Evolutionary conservation across 2,329 filamentous ascomycete genomes (phyloP).

Genomic region (Pseudogymnoascus sp.): DNA sequence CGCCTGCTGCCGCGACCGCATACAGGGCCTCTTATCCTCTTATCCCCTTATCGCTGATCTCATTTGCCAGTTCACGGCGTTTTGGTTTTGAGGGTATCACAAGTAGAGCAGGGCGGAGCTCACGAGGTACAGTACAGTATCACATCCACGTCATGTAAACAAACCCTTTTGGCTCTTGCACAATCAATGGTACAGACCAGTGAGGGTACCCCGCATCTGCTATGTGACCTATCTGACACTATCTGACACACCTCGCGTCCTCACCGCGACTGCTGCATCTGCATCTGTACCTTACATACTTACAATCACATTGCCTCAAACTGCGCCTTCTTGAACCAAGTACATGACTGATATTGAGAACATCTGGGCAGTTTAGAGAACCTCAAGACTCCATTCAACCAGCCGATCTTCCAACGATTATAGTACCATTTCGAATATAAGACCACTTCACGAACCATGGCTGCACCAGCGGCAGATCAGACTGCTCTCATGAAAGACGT

Average conservation of each 20-base stretch:
- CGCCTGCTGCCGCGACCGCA: background rate
- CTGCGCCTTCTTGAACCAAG: background rate
- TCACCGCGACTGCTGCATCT: background rate
- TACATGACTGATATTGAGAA: background rate
- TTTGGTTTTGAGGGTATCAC: background rate
- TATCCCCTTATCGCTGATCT: background rate
- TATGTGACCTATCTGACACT: background rate
- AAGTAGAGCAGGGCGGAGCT: background rate
- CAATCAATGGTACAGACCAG: background rate
- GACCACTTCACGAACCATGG: conserved; percentile 16
- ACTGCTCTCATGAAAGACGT: conserved; percentile 45
- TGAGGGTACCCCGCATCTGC: background rate
- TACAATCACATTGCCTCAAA: background rate
- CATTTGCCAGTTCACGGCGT: background rate
- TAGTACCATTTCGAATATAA: background rate
- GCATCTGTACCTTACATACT: background rate
- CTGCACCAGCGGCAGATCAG: conserved; percentile 23
- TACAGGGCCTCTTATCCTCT: background rate
- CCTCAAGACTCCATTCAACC: background rate
- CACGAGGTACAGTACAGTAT: background rate
- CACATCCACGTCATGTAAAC: background rate
- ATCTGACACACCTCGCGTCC: background rate
- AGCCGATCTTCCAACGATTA: conserved; percentile 13
- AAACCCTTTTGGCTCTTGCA: background rate
- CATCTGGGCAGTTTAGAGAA: background rate